These are phyloP conservation scores for Verticillium klebahnii DNA, from an alignment of 2,329 filamentous ascomycete species.

Conservation along the genomic window DNA sequence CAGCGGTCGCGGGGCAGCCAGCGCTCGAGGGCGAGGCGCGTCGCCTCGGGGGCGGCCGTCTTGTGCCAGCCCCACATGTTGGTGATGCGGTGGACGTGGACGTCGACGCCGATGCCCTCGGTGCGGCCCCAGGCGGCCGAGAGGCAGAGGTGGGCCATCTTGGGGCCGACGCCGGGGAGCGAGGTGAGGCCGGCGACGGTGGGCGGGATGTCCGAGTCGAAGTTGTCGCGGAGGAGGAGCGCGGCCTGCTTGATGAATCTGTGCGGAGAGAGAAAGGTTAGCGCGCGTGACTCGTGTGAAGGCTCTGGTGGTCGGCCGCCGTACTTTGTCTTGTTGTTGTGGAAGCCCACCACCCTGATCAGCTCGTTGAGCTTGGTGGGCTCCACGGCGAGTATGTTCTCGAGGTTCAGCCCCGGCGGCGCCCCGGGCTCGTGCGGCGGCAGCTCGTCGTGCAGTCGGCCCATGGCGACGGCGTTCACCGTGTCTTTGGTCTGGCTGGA, in stretches of 20 bases:
- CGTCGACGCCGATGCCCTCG: slow-evolving; percentile 85
- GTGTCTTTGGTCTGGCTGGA: slow-evolving; percentile 93
- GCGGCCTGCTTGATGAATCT: slow-evolving; percentile 70
- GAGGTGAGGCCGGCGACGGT: slow-evolving; percentile 70
- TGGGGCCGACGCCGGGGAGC: slow-evolving; percentile 84
- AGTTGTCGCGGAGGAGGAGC: slow-evolving; percentile 65
- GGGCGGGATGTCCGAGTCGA: slow-evolving; percentile 72
- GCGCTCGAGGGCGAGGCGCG: slow-evolving; percentile 65
- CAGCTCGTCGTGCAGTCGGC: slow-evolving; percentile 70
- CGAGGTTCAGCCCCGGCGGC: slow-evolving; percentile 59
- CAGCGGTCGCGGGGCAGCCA: slow-evolving; percentile 84
- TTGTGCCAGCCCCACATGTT: slow-evolving; percentile 92
- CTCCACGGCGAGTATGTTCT: slow-evolving; percentile 70
- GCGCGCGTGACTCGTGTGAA: background rate
- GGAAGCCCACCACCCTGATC: slow-evolving; percentile 84
- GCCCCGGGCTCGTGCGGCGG: slow-evolving; percentile 42
- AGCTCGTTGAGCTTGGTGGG: slow-evolving; percentile 63
- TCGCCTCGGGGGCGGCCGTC: slow-evolving; percentile 78
- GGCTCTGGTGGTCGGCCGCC: slow-evolving; percentile 8
- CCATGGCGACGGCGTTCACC: slow-evolving; percentile 80
- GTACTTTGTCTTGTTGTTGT: slow-evolving; percentile 88
- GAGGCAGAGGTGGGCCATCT: slow-evolving; percentile 90
- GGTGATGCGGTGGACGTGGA: slow-evolving; percentile 91
- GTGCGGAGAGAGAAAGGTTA: background rate
- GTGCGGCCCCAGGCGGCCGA: slow-evolving; percentile 62